Evolutionary conservation across 352 stramenopile genomes (phyloP), one percentile per base, ranked within the genome.

Genomic region (Globisporangium heterothallicum): DNA sequence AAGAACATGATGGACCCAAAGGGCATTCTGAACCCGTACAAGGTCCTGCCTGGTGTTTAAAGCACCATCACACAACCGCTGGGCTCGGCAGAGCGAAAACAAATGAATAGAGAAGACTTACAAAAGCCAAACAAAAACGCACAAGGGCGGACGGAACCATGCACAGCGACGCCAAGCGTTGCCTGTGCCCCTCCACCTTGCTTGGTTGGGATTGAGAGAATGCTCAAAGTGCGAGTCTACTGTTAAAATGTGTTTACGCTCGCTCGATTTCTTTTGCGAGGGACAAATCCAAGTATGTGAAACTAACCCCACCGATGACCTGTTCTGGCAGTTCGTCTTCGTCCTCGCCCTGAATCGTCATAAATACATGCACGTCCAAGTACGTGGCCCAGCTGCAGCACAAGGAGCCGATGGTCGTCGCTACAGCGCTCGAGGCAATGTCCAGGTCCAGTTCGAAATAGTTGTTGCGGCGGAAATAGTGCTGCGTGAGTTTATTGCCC

Each of bases 1-100:
- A 99, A 99, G 71, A 46, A 45, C 7, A 74, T 96, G 61, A 97
- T 99, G 74, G 96, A 99, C 66, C 95, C 94, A 2, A 79, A 94
- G 56, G 78, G 84, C 30, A 99, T 99, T 57, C 70, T 99, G 38
- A 99, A 99, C 68, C 96, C 96, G 34, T 94, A 96, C 66, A 99
- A 99, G 68, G 86, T 97, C 24, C 61, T 96, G 32, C 75, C 74
- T 0, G 58, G 48, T 16, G 47, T 26, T 24, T 51, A 38, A 38
- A n/a, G 27, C 30, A 51, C 19, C n/a, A n/a, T n/a, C n/a, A n/a
- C n/a, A n/a, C n/a, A n/a, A n/a, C n/a, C n/a, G n/a, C n/a, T n/a
- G n/a, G n/a, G n/a, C n/a, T n/a, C n/a, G n/a, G n/a, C n/a, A n/a
- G n/a, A n/a, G n/a, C n/a, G n/a, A 50, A n/a, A 34, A 53, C 46